A percentile compares a stretch with the other conserved stretches of the same genome.
These are phyloP conservation scores for Lachnellula hyalina DNA, from an alignment of 2,329 filamentous ascomycete genomes.

Conservation along the genomic window DNA sequence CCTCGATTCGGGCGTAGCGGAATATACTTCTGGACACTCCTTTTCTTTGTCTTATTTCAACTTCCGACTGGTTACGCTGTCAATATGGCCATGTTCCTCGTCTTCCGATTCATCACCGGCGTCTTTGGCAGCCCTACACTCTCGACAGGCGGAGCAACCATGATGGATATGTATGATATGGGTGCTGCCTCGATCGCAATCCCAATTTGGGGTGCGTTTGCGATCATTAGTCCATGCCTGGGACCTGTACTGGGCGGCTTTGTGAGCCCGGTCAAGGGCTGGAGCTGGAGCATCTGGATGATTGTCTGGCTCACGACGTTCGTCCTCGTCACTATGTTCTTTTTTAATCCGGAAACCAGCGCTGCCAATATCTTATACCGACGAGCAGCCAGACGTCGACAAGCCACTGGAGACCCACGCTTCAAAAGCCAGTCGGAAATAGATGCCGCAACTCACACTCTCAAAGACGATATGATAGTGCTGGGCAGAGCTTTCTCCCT, in stretches of 20 bases:
- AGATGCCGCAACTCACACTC: constrained; percentile 45
- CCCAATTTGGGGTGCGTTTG: constrained; percentile 48
- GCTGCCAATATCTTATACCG: constrained; percentile 51
- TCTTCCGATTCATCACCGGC: constrained; percentile 56
- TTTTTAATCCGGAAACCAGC: constrained; percentile 58
- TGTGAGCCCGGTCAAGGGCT: constrained; percentile 47
- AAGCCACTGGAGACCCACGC: constrained; percentile 46
- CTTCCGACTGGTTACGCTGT: constrained; percentile 49
- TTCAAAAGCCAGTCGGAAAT: constrained; percentile 59
- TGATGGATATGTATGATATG: constrained; percentile 46
- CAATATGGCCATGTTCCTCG: constrained; percentile 56
- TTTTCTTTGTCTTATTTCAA: constrained; percentile 59
- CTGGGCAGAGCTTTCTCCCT: constrained; percentile 45
- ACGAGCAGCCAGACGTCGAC: constrained; percentile 52
- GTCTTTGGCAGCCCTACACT: constrained; percentile 61
- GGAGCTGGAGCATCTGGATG: constrained; percentile 58
- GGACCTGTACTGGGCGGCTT: constrained; percentile 56
- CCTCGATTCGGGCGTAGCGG: constrained; percentile 60
- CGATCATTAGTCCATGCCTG: constrained; percentile 43
- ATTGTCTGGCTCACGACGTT: constrained; percentile 54
- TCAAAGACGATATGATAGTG: constrained; percentile 43
- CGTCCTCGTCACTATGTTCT: constrained; percentile 50
- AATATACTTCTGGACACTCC: constrained; percentile 61
- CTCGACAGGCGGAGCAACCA: constrained; percentile 49
- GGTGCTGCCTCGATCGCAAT: constrained; percentile 50